Conservation (phyloP, 352 stramenopile species). For the Globisporangium irregulare region DNA sequence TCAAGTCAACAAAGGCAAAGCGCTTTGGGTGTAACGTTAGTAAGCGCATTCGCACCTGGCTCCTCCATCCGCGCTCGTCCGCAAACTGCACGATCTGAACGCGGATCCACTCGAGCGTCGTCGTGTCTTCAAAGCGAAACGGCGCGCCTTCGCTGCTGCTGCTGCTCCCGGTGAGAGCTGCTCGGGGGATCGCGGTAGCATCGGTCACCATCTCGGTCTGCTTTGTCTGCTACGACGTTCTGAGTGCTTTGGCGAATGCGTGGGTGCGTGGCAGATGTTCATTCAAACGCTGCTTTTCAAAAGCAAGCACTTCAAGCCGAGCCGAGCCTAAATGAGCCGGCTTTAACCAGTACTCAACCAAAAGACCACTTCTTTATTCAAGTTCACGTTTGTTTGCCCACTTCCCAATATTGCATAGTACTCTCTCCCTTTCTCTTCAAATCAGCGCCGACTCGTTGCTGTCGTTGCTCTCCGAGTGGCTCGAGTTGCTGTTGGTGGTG, state of each 20-base stretch:
- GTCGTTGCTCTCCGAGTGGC: neutral
- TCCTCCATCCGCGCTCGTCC: conserved; percentile 55
- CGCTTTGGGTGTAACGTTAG: neutral
- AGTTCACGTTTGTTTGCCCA: neutral
- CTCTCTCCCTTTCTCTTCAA: neutral
- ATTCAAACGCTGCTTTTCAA: neutral
- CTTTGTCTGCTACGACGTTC: neutral
- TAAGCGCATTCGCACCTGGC: conserved; percentile 4
- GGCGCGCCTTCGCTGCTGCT: neutral
- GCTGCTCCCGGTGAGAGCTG: neutral
- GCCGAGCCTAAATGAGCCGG: neutral
- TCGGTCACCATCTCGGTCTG: neutral
- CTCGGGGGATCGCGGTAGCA: neutral
- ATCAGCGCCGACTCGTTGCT: conserved; percentile 11
- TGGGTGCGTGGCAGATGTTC: no score
- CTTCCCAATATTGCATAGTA: neutral
- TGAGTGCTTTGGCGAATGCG: neutral
- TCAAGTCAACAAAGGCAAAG: neutral
- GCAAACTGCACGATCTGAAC: conserved; percentile 45
- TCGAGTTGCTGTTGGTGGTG: neutral
- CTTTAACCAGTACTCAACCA: neutral
- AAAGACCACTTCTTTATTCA: neutral
- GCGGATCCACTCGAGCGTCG: conserved; percentile 52
- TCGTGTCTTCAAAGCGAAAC: conserved; percentile 27
- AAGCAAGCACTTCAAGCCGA: neutral